phyloP scores from a whole-genome alignment of 768 basidiomycete species.

The Russula foetens region DNA sequence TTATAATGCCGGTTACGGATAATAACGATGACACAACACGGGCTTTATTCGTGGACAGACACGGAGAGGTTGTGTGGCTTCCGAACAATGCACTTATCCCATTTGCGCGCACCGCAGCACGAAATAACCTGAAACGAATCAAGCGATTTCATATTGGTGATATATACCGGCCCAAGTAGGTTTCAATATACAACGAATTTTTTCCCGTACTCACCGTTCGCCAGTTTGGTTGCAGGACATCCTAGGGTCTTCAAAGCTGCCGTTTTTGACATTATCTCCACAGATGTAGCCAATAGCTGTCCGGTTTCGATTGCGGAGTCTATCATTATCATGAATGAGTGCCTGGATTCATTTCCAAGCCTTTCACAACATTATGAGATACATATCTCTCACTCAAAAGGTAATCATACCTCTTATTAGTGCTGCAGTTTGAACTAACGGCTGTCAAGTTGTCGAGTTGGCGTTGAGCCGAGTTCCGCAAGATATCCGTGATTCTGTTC shows the following conservation, averaged over 20 bases:
- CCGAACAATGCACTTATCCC: constrained; percentile 67
- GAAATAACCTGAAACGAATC: constrained; percentile 55
- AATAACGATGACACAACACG: constrained; percentile 55
- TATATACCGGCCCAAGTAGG: constrained; percentile 60
- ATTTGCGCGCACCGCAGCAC: constrained; percentile 78
- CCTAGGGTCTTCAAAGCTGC: constrained; percentile 68
- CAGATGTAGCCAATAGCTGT: constrained; percentile 55
- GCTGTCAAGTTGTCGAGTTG: constrained; percentile 51
- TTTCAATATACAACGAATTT: background rate
- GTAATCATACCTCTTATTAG: constrained; percentile 36
- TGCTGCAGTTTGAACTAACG: constrained; percentile 4
- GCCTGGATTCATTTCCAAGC: constrained; percentile 65
- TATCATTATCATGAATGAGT: constrained; percentile 58
- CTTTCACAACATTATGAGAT: constrained; percentile 62
- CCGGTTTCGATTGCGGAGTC: constrained; percentile 68
- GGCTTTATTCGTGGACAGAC: constrained; percentile 70
- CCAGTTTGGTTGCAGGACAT: constrained; percentile 60
- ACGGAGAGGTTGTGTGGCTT: constrained; percentile 66
- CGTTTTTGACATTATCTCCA: constrained; percentile 77
- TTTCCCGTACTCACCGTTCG: constrained; percentile 1
- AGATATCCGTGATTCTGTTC: constrained; percentile 45
- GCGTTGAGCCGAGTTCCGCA: constrained; percentile 54
- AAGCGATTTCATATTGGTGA: constrained; percentile 78
- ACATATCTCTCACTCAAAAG: constrained; percentile 68
- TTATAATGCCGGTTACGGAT: constrained; percentile 68